Conservation (phyloP, 768 basidiomycete species). For the Dendrothele bispora region DNA sequence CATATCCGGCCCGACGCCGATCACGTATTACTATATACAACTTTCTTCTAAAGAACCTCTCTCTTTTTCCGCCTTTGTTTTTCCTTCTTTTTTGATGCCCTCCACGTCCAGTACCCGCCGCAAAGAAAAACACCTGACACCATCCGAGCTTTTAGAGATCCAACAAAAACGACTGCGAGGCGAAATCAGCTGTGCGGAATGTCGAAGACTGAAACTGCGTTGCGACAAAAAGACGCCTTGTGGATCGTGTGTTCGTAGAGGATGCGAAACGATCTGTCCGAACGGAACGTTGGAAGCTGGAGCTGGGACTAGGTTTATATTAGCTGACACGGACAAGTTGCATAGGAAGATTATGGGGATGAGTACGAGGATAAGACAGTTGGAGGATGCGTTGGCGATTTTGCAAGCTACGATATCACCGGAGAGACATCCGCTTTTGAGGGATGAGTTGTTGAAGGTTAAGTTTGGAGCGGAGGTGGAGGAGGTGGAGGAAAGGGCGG, state of each 20-base stretch:
- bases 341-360: conserved; percentile 67
- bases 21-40: too few species aligned
- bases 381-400: conserved; percentile 67
- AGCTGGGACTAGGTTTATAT: conserved; percentile 47
- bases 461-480: conserved; percentile 59
- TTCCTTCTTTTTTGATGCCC: too few species aligned
- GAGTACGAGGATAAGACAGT: conserved; percentile 66
- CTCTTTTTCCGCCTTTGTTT: too few species aligned
- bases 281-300: conserved; percentile 4
- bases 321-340: conserved; percentile 65
- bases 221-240: conserved; percentile 56
- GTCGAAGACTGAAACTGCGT: conserved; percentile 47
- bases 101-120: too few species aligned
- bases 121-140: conserved; percentile 4
- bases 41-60: too few species aligned
- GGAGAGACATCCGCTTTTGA: conserved; percentile 59
- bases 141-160: conserved; percentile 50
- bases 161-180: conserved; percentile 50
- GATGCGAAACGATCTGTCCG: conserved; percentile 62
- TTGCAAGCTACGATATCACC: conserved; percentile 57
- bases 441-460: conserved; percentile 51
- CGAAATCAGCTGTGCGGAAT: conserved; percentile 28
- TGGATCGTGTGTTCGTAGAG: conserved; percentile 51
- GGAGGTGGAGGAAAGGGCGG: conserved; percentile 23
- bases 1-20: too few species aligned